Percentiles rank a stretch among this genome's conserved stretches.
phyloP scores from a whole-genome alignment of 2,329 filamentous ascomycete genomes.

The Cladosporium halotolerans region DNA sequence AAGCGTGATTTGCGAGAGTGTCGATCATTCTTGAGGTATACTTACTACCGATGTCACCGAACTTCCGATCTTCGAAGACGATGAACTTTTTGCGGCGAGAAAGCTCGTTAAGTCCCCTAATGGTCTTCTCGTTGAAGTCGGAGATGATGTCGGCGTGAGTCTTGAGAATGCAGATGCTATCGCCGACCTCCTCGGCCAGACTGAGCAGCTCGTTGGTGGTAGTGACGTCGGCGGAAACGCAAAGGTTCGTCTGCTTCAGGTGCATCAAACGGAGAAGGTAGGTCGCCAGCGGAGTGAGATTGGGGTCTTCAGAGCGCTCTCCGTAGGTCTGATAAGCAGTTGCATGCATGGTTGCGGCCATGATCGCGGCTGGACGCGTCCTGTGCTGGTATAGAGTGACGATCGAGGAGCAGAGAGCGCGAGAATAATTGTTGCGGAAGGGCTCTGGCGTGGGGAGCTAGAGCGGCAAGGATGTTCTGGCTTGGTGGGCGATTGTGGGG shows the following conservation, averaged over 20 bases:
- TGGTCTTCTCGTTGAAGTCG: conserved; percentile 54
- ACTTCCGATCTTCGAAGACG: conserved; percentile 51
- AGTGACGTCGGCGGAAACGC: conserved; percentile 52
- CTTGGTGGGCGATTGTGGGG: no score
- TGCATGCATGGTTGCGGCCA: conserved; percentile 17
- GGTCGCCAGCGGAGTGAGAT: conserved; percentile 39
- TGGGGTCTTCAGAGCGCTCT: conserved; percentile 38
- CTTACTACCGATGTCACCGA: conserved; percentile 51
- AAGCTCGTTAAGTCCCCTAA: conserved; percentile 42
- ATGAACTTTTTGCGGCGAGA: conserved; percentile 45
- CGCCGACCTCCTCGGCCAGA: conserved; percentile 53
- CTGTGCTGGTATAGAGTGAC: background rate
- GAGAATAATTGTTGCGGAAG: no score
- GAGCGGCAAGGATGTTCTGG: no score
- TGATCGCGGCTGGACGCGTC: background rate
- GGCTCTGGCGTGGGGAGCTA: no score
- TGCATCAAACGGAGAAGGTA: conserved; percentile 46
- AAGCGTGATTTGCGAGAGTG: no score
- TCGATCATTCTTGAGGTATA: background rate
- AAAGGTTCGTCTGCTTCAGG: conserved; percentile 47
- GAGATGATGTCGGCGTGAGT: conserved; percentile 57
- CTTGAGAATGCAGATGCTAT: conserved; percentile 55
- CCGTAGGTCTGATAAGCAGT: conserved; percentile 39
- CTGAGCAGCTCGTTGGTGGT: conserved; percentile 50
- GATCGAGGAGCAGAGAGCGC: background rate